Percentiles rank a stretch among this genome's conserved stretches.
phyloP scores from a whole-genome alignment of 2,329 filamentous ascomycete genomes.

The Penicillium expansum region DNA sequence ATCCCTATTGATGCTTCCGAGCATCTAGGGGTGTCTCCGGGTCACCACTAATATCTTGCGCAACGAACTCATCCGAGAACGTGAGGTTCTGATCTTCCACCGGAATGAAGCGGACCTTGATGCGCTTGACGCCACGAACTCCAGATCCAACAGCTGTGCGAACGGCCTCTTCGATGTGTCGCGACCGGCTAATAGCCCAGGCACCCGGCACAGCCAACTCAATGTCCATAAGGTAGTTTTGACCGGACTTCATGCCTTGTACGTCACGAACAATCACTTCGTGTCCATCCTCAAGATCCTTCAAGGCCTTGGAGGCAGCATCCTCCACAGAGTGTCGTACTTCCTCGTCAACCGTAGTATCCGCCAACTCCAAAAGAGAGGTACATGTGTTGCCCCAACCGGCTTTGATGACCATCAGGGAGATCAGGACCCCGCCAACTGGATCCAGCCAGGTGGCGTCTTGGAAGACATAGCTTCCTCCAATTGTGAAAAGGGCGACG shows the following conservation, averaged over 20 bases:
- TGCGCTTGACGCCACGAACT: slow-evolving; percentile 77
- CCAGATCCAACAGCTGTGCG: slow-evolving; percentile 70
- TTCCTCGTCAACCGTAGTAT: slow-evolving; percentile 82
- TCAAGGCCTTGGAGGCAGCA: slow-evolving; percentile 61
- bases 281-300: slow-evolving; percentile 52
- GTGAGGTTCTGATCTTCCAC: slow-evolving; percentile 57
- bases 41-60: slow-evolving; percentile 56
- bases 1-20: slow-evolving; percentile 8
- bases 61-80: slow-evolving; percentile 77
- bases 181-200: slow-evolving; percentile 72
- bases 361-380: slow-evolving; percentile 84
- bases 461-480: slow-evolving; percentile 80
- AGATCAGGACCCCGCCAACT: slow-evolving; percentile 88
- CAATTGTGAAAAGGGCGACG: slow-evolving; percentile 84
- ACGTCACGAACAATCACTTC: slow-evolving; percentile 72
- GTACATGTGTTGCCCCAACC: slow-evolving; percentile 81
- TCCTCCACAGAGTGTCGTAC: slow-evolving; percentile 69
- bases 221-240: slow-evolving; percentile 91
- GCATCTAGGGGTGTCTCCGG: slow-evolving; percentile 57
- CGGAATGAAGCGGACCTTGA: slow-evolving; percentile 80
- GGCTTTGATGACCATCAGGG: slow-evolving; percentile 86
- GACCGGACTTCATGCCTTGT: slow-evolving; percentile 89
- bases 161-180: slow-evolving; percentile 68
- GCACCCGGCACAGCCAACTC: slow-evolving; percentile 74
- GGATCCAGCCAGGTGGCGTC: slow-evolving; percentile 92